A percentile compares a stretch with the other conserved stretches of the same genome.
These are phyloP conservation scores for Clitoria ternatea DNA, from an alignment of 306 rosid genomes.

Conservation along the genomic window DNA sequence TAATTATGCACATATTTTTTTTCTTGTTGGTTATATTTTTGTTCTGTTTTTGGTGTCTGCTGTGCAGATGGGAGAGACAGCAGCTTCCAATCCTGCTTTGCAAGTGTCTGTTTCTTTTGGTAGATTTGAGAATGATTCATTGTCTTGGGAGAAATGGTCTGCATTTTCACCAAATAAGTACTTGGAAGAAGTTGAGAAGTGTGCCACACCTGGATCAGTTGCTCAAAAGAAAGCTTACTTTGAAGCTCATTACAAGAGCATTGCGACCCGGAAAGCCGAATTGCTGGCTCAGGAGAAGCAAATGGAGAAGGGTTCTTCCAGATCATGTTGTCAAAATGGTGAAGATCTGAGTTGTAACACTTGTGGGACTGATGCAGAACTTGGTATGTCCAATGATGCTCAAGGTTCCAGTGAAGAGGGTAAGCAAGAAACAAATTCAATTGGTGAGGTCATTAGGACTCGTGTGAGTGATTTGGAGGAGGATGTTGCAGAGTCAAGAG, in stretches of 20 bases:
- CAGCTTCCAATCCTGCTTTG: conserved; percentile 40
- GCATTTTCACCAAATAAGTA: conserved; percentile 78
- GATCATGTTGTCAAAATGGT: conserved; percentile 28
- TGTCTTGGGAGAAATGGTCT: conserved; percentile 93
- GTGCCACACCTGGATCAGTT: conserved; percentile 84
- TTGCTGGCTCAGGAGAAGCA: conserved; percentile 53
- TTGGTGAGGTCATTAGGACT: conserved; percentile 19
- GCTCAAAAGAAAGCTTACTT: conserved; percentile 83
- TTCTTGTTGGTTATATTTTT: not conserved
- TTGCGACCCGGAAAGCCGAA: conserved; percentile 68
- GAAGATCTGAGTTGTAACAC: conserved; percentile 34
- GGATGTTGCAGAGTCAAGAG: conserved; percentile 27
- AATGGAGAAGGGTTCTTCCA: conserved; percentile 25
- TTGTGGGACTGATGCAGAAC: conserved; percentile 25
- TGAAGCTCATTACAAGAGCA: conserved; percentile 81
- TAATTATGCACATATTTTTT: conserved; percentile 18
- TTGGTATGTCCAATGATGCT: conserved; percentile 21
- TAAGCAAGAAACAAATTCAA: conserved; percentile 24
- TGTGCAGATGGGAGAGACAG: conserved; percentile 58
- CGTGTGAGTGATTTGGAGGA: conserved; percentile 26
- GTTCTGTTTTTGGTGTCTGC: not conserved
- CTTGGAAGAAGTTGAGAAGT: conserved; percentile 89
- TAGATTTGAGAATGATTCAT: conserved; percentile 66
- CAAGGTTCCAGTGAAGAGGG: conserved; percentile 27
- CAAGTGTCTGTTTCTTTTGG: conserved; percentile 83